Evolutionary conservation across 495 filamentous ascomycete species (phyloP), one percentile per base, ranked within the genome.

Genomic region (Penicilliopsis zonata): DNA sequence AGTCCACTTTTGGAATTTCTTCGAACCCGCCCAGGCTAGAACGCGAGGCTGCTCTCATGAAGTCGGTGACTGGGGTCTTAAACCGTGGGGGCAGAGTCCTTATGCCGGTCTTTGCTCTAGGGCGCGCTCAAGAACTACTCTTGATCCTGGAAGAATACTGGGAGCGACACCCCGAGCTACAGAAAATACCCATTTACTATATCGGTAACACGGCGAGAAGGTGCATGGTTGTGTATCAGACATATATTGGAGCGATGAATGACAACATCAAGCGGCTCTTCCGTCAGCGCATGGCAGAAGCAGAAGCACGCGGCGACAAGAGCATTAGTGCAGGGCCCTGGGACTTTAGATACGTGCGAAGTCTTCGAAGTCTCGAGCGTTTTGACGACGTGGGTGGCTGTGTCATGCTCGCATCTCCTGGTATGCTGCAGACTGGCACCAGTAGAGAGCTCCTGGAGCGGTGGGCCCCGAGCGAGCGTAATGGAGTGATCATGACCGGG

Each of bases 151-250:
- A 98, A 40, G 90, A 98, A 52, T 98, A 94, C 58, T 98, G 90
- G 90, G 70, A 70, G 28, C 76, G 78, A 22, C 86, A 96, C 46
- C 59, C 70, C 0, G 84, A 94, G 47, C 80, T 76, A 43, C 88
- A 92, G 42, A 83, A 81, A 37, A 76, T 80, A 13, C 90, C 90
- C 12, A 96, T 98, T 33, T 98, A 95, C 62, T 98, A 95, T 54
- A 90, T 90, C 30, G 85, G 80, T 38, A 93, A 88, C 48, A 69
- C 94, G 29, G 90, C 90, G 1, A 65, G 88, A 41, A 90, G 93
- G 53, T 98, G 90, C 50, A 98, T 98, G 90, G 72, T 94, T 12
- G 86, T 98, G 4, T 98, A 98, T 48, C 88, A 95, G 54, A 98
- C 90, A 1, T 96, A 95, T 47, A 81, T 94, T 37, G 80, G 82